phyloP scores from a whole-genome alignment of 108 stramenopile species.

The Mediolabrus comicus region DNA sequence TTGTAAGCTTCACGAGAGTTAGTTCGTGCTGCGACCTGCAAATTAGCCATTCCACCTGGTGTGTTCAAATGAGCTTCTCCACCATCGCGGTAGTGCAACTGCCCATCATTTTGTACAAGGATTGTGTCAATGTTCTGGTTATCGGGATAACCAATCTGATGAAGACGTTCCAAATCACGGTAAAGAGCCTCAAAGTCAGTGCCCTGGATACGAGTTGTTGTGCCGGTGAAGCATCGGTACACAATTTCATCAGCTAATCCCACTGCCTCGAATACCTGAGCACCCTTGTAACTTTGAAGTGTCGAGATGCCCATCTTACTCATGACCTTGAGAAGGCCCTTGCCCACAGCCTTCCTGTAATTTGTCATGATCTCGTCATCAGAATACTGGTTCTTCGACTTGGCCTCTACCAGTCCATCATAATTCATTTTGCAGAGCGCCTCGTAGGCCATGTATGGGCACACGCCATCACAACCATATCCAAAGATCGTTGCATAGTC shows the following conservation, averaged over 20 bases:
- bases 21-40: conserved; percentile 89
- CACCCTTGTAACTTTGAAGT: conserved; percentile 95
- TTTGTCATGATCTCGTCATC: conserved; percentile 89
- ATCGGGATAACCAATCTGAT: conserved; percentile 81
- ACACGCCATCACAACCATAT: conserved; percentile 96
- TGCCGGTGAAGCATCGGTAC: conserved; percentile 95
- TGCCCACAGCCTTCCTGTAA: conserved; percentile 94
- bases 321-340: conserved; percentile 97
- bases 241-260: conserved; percentile 96
- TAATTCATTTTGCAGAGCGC: conserved; percentile 93
- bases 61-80: conserved; percentile 98
- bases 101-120: conserved; percentile 92
- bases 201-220: conserved; percentile 94
- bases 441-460: conserved; percentile 97
- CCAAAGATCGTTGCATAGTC: conserved; percentile 91
- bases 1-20: conserved; percentile 95
- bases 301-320: conserved; percentile 97
- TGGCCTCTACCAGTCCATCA: conserved; percentile 90
- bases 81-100: conserved; percentile 94
- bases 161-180: conserved; percentile 91
- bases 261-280: conserved; percentile 96
- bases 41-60: conserved; percentile 89
- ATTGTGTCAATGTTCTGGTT: conserved; percentile 54
- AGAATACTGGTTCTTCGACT: conserved; percentile 72
- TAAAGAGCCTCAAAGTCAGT: conserved; percentile 95